A percentile compares a stretch with the other conserved stretches of the same genome.
Conservation (phyloP, 352 stramenopile species). For the Achlya hypogyna region DNA sequence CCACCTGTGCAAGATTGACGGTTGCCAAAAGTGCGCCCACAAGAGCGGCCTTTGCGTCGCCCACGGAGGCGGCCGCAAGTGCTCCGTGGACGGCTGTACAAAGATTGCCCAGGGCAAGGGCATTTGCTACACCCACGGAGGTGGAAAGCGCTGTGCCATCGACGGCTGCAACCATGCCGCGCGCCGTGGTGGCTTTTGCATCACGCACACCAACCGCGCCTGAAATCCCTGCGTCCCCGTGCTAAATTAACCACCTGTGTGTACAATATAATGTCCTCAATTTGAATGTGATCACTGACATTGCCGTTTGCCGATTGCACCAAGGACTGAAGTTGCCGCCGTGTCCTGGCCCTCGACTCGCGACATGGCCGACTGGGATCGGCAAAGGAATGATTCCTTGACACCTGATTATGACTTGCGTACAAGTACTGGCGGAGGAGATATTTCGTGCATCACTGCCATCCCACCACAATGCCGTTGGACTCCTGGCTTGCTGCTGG, state of each 20-base stretch:
- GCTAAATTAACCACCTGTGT: constrained; percentile 1
- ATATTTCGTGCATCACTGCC: too few relatives aligned
- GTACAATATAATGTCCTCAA: neutral
- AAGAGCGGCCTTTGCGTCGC: constrained; percentile 74
- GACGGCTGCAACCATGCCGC: constrained; percentile 67
- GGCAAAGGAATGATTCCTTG: too few relatives aligned
- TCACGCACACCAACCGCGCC: constrained; percentile 39
- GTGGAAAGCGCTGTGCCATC: constrained; percentile 69
- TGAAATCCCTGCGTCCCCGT: neutral
- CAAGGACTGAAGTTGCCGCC: too few relatives aligned
- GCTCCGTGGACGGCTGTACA: constrained; percentile 54
- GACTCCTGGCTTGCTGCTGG: too few relatives aligned
- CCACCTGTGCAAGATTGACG: constrained; percentile 78
- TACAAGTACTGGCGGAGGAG: too few relatives aligned
- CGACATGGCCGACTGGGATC: too few relatives aligned
- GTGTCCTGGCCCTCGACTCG: too few relatives aligned
- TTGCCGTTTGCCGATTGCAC: too few relatives aligned
- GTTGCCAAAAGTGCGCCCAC: constrained; percentile 75
- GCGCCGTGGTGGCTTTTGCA: constrained; percentile 71
- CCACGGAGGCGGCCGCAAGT: constrained; percentile 66
- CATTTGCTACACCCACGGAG: constrained; percentile 78
- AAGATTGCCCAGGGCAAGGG: constrained; percentile 76
- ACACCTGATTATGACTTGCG: too few relatives aligned
- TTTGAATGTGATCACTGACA: too few relatives aligned
- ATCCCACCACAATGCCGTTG: too few relatives aligned